Evolutionary conservation across 176 grass and related monocot genomes (phyloP).

Genomic region (Typha latifolia): DNA sequence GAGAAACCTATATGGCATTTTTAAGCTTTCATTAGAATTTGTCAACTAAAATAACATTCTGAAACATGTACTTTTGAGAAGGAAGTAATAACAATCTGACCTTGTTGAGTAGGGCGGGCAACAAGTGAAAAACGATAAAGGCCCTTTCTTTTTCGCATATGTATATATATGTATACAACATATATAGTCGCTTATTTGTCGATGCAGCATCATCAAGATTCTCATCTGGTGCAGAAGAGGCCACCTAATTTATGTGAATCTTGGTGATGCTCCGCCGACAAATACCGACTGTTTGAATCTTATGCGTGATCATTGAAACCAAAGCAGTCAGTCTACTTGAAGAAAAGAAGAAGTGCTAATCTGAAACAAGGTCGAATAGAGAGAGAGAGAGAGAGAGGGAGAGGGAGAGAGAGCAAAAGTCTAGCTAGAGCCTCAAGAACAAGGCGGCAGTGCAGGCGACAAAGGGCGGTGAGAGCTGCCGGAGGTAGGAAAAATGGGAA

Average conservation of each 20-base stretch:
- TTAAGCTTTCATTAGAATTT: too few species aligned
- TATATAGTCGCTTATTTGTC: constrained; percentile 4
- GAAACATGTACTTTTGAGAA: not conserved
- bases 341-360: too few species aligned
- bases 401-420: too few species aligned
- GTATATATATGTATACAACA: too few species aligned
- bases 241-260: constrained; percentile 1
- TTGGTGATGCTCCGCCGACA: constrained; percentile 8
- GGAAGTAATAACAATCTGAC: not conserved
- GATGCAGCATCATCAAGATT: constrained; percentile 22
- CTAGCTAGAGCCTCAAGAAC: too few species aligned
- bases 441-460: too few species aligned
- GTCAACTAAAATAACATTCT: too few species aligned
- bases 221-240: not conserved
- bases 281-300: constrained; percentile 5
- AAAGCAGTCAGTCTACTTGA: not conserved
- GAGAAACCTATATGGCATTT: too few species aligned
- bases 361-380: too few species aligned
- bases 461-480: too few species aligned
- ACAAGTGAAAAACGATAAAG: not conserved
- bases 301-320: not conserved
- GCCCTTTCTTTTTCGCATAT: not conserved
- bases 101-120: not conserved
- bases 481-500: too few species aligned
- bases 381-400: too few species aligned